phyloP scores from a whole-genome alignment of 2,329 filamentous ascomycete species.

The Ceratocystis cubensis region DNA sequence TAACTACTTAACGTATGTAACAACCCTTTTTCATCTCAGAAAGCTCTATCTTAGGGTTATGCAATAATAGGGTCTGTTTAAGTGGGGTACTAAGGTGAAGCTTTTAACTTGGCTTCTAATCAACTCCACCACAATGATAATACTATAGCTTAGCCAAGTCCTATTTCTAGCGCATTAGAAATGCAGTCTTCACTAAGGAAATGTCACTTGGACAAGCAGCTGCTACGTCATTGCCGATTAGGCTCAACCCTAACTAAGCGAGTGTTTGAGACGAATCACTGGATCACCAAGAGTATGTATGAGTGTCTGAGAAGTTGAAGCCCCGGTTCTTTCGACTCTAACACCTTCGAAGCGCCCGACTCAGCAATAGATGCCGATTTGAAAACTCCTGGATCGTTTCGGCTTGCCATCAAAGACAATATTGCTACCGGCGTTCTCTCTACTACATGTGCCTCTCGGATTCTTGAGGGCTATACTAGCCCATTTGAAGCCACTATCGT shows the following conservation, averaged over 20 bases:
- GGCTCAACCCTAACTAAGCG: background rate
- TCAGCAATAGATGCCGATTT: background rate
- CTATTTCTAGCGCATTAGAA: background rate
- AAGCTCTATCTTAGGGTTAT: background rate
- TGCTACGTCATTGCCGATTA: background rate
- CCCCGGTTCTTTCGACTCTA: background rate
- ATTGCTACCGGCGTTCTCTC: constrained; percentile 52
- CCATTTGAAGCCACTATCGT: constrained; percentile 78
- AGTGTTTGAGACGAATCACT: constrained; percentile 10
- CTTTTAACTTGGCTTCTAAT: background rate
- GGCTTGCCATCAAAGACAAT: constrained; percentile 62
- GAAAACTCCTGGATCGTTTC: constrained; percentile 27
- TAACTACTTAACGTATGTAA: background rate
- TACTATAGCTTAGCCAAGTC: background rate
- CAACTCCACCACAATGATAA: background rate
- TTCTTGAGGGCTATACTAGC: constrained; percentile 57
- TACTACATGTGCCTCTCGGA: constrained; percentile 73
- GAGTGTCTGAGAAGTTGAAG: background rate
- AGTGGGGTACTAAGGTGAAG: background rate
- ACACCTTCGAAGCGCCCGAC: background rate
- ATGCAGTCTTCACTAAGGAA: constrained; percentile 12
- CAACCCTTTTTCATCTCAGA: background rate
- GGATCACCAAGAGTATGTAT: constrained; percentile 11
- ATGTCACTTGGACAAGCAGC: background rate
- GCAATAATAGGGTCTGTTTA: background rate